These are phyloP conservation scores for Ceratocystis diversiconidia DNA, from an alignment of 2,329 filamentous ascomycete species.

Conservation along the genomic window DNA sequence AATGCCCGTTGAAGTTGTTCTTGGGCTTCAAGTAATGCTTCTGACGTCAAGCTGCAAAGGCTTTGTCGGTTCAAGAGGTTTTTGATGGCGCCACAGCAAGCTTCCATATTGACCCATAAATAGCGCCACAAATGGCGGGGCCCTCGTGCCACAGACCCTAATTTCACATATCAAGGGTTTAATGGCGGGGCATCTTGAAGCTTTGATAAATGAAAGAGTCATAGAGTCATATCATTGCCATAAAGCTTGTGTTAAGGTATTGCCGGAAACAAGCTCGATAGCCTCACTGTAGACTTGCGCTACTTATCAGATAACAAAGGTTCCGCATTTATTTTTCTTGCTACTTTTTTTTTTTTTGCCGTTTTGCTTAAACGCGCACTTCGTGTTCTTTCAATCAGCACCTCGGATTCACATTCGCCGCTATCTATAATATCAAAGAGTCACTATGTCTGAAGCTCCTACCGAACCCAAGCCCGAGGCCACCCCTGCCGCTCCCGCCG, in stretches of 20 bases:
- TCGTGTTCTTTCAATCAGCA: neutral
- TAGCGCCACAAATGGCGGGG: slow-evolving; percentile 8
- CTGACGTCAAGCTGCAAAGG: too few relatives aligned
- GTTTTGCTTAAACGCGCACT: neutral
- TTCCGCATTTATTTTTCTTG: neutral
- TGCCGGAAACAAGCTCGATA: neutral
- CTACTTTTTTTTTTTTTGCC: neutral
- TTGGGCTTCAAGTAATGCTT: too few relatives aligned
- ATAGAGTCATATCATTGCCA: slow-evolving; percentile 2
- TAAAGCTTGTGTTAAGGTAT: neutral
- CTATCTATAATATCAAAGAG: neutral
- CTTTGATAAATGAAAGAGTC: slow-evolving; percentile 6
- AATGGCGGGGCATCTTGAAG: slow-evolving; percentile 4
- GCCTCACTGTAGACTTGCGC: neutral
- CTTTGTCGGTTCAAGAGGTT: neutral
- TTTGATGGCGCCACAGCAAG: neutral
- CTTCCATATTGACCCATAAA: neutral
- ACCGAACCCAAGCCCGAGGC: slow-evolving; percentile 20
- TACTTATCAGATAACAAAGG: neutral
- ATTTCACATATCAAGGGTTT: slow-evolving; percentile 8
- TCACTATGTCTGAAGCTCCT: slow-evolving; percentile 26
- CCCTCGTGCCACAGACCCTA: neutral
- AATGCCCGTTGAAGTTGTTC: neutral
- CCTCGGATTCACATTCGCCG: neutral
- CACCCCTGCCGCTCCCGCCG: slow-evolving; percentile 8